Percentiles rank a stretch among this genome's conserved stretches.
phyloP scores from a whole-genome alignment of 805 yeast genomes.

The Torulaspora maleeae region DNA sequence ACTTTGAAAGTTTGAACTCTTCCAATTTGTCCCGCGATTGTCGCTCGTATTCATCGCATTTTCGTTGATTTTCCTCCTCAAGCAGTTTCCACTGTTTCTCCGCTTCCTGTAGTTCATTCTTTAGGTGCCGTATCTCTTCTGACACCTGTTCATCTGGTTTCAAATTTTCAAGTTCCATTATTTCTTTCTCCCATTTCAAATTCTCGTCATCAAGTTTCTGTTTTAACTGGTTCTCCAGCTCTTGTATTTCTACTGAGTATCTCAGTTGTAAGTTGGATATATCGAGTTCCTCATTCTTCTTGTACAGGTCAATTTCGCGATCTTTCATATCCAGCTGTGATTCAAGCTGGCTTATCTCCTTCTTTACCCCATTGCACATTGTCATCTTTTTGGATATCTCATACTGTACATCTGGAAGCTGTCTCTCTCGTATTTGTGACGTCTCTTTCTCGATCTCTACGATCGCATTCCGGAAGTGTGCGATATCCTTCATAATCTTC shows the following conservation, averaged over 20 bases:
- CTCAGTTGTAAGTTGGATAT: constrained; percentile 21
- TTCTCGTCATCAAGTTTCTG: constrained; percentile 16
- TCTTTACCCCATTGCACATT: constrained; percentile 21
- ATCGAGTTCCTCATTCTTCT: constrained; percentile 20
- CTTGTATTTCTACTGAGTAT: constrained; percentile 24
- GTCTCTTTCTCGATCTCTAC: constrained; percentile 28
- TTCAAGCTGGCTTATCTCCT: constrained; percentile 19
- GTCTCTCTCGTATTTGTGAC: constrained; percentile 14
- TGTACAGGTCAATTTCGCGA: constrained; percentile 19
- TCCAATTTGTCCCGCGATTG: constrained; percentile 23
- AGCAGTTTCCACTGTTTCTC: constrained; percentile 14
- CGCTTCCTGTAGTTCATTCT: constrained; percentile 22
- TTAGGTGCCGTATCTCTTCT: constrained; percentile 28
- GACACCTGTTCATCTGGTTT: constrained; percentile 33
- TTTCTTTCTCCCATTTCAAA: constrained; percentile 21
- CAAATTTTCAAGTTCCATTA: constrained; percentile 25
- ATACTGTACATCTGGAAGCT: constrained; percentile 27
- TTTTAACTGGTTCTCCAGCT: constrained; percentile 23
- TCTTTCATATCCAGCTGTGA: constrained; percentile 19
- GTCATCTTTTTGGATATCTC: constrained; percentile 23
- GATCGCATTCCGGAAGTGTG: constrained; percentile 27
- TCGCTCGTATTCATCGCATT: constrained; percentile 12
- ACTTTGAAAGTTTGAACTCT: constrained; percentile 19
- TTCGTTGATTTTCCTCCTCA: constrained; percentile 13
- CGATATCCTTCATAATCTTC: constrained; percentile 30